Percentiles rank a stretch among this genome's conserved stretches.
These are phyloP conservation scores for Cercospora janseana DNA, from an alignment of 2,329 filamentous ascomycete genomes.

Conservation along the genomic window DNA sequence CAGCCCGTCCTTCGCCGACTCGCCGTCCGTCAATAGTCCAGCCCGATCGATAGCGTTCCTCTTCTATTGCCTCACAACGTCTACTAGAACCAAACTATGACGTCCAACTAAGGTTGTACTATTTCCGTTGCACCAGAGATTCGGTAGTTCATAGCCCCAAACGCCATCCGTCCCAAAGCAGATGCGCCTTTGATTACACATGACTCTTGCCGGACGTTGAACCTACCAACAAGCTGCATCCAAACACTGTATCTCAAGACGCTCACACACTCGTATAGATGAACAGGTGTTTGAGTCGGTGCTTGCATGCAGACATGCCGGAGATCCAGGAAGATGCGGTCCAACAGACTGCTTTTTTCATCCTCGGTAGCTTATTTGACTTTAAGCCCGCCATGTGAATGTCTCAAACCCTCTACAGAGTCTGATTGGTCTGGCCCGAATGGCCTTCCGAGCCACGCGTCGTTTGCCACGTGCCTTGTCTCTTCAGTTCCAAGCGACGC, in stretches of 20 bases:
- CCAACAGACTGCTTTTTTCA: background rate
- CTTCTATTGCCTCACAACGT: slow-evolving; percentile 4
- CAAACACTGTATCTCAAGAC: too few relatives aligned
- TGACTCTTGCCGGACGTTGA: background rate
- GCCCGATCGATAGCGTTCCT: slow-evolving; percentile 4
- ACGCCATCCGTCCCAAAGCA: slow-evolving; percentile 8
- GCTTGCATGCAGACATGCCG: too few relatives aligned
- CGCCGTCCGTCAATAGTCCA: slow-evolving; percentile 11
- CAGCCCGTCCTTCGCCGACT: slow-evolving; percentile 1
- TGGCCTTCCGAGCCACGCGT: slow-evolving; percentile 1
- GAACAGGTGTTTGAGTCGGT: too few relatives aligned
- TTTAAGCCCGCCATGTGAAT: slow-evolving; percentile 10
- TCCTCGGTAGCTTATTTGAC: slow-evolving; percentile 3
- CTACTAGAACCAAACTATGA: slow-evolving; percentile 6
- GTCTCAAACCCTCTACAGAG: background rate
- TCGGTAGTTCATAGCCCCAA: slow-evolving; percentile 1
- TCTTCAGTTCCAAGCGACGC: slow-evolving; percentile 11
- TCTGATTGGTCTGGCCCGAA: slow-evolving; percentile 11
- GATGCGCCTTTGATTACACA: slow-evolving; percentile 11
- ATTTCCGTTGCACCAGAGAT: slow-evolving; percentile 10
- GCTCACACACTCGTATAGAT: too few relatives aligned
- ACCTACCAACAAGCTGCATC: slow-evolving; percentile 4
- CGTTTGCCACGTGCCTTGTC: slow-evolving; percentile 14
- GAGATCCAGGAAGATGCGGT: too few relatives aligned
- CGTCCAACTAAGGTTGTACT: slow-evolving; percentile 7